These are phyloP conservation scores for Talaromyces thailandensis DNA, from an alignment of 495 filamentous ascomycete genomes.

Conservation along the genomic window DNA sequence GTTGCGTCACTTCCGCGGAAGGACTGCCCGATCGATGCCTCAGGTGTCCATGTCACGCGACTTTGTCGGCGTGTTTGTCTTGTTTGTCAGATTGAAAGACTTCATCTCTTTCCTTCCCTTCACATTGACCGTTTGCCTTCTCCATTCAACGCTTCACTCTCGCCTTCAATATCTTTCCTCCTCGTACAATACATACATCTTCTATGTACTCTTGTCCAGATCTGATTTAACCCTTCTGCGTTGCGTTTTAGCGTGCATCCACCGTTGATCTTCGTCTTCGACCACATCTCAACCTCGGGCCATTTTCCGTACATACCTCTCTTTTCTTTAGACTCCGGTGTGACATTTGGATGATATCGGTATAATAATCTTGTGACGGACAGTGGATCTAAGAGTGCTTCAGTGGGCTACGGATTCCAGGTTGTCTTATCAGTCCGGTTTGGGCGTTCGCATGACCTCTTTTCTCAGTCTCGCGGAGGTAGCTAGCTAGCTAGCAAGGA, in stretches of 20 bases:
- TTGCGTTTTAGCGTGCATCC: conserved; percentile 10
- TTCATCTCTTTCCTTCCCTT: neutral
- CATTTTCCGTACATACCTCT: neutral
- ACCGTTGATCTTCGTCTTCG: neutral
- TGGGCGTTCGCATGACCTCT: conserved; percentile 16
- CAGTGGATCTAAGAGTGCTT: conserved; percentile 1
- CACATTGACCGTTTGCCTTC: neutral
- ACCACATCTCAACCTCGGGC: neutral
- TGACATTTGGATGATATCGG: neutral
- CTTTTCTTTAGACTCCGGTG: neutral
- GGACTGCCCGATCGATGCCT: neutral
- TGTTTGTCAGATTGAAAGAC: neutral
- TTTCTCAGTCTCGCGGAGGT: conserved; percentile 34
- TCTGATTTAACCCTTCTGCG: neutral
- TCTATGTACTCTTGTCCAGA: conserved; percentile 1
- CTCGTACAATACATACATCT: conserved; percentile 1
- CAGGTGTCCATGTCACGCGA: conserved; percentile 3
- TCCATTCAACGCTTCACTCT: neutral
- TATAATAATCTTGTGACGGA: neutral
- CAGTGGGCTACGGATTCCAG: neutral
- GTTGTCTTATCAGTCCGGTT: conserved; percentile 3
- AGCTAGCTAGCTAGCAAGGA: conserved; percentile 49
- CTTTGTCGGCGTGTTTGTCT: neutral
- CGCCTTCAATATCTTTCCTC: neutral
- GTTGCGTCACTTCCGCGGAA: neutral